phyloP scores from a whole-genome alignment of 768 basidiomycete genomes.

The Hemileccinum impolitum region DNA sequence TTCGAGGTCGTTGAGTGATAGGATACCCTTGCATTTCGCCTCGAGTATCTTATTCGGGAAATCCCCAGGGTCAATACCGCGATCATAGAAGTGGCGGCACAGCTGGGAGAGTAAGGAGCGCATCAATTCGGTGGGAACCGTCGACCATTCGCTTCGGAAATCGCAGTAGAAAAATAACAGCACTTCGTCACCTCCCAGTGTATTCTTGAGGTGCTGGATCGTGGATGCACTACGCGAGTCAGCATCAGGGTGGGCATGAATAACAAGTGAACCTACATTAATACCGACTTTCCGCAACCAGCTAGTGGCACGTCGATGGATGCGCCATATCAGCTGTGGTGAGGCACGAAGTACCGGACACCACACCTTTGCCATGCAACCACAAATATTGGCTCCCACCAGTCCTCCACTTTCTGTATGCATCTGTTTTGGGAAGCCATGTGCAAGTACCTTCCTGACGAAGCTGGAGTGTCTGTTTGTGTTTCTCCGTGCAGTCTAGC shows the following conservation, averaged over 20 bases:
- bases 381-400: background rate
- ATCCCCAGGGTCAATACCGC: too few relatives aligned
- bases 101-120: too few relatives aligned
- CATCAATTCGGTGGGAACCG: too few relatives aligned
- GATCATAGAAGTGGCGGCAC: too few relatives aligned
- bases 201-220: too few relatives aligned
- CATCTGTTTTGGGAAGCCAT: background rate
- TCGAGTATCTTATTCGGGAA: too few relatives aligned
- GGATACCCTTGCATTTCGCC: too few relatives aligned
- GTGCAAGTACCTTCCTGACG: background rate
- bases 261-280: background rate
- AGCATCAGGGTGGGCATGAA: background rate
- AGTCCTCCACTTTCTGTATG: background rate
- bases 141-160: too few relatives aligned
- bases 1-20: too few relatives aligned
- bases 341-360: background rate
- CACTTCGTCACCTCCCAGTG: too few relatives aligned
- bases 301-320: background rate
- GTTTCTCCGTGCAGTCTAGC: background rate
- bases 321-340: background rate
- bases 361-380: background rate
- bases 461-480: background rate
- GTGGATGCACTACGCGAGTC: background rate
- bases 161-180: too few relatives aligned
- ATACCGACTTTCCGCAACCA: background rate